phyloP scores from a whole-genome alignment of 2,329 filamentous ascomycete species.

The Hirsutella minnesotensis region DNA sequence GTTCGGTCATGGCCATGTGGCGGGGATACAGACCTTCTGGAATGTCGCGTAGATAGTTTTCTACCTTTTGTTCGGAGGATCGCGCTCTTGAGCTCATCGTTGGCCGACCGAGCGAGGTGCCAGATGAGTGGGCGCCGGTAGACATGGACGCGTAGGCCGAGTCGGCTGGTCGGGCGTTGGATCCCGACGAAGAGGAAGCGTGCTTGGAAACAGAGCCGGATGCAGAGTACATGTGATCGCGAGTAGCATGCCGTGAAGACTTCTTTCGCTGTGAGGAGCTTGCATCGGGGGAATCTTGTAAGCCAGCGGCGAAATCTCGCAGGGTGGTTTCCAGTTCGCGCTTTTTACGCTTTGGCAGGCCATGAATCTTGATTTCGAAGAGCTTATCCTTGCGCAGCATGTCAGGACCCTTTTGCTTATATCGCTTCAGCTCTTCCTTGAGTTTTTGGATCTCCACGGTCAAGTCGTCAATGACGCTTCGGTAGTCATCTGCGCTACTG shows the following conservation, averaged over 20 bases:
- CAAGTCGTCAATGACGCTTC: constrained; percentile 77
- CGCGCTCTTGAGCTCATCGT: constrained; percentile 23
- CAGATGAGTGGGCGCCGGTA: constrained; percentile 32
- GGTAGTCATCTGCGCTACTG: constrained; percentile 62
- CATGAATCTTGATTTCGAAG: constrained; percentile 73
- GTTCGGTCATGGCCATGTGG: constrained; percentile 53
- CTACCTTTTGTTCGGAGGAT: constrained; percentile 47
- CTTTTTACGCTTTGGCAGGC: constrained; percentile 60
- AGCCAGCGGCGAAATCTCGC: constrained; percentile 54
- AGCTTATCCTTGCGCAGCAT: constrained; percentile 63
- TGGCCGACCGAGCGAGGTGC: constrained; percentile 24
- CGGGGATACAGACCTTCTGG: constrained; percentile 56
- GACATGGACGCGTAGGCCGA: constrained; percentile 62
- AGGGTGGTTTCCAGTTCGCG: constrained; percentile 64
- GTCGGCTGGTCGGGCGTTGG: constrained; percentile 41
- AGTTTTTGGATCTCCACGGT: constrained; percentile 74
- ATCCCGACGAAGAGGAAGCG: constrained; percentile 38
- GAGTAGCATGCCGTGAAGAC: constrained; percentile 24
- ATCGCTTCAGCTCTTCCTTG: constrained; percentile 60
- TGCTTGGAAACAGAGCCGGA: constrained; percentile 36
- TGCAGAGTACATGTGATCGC: constrained; percentile 26
- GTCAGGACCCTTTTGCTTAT: constrained; percentile 54
- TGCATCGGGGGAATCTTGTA: constrained; percentile 37
- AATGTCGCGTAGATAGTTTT: constrained; percentile 61
- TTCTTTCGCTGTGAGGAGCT: constrained; percentile 30